Base-by-base conservation (phyloP, 208 protist species). In the Leishmania amazonensis region DNA sequence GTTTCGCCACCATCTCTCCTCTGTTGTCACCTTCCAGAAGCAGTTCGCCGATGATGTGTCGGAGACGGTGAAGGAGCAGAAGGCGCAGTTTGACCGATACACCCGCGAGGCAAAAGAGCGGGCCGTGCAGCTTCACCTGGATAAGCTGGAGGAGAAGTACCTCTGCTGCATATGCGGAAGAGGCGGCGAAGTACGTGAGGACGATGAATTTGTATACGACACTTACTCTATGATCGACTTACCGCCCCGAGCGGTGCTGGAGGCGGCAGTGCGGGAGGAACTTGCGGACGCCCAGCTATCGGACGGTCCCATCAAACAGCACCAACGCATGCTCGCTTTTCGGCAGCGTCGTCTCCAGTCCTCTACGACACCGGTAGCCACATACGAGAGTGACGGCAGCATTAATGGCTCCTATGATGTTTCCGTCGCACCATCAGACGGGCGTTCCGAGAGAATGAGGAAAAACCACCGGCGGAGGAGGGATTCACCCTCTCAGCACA, bases 151-250 rank as follows among this genome's bases (percentile, higher is more conserved):
- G 74, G 91, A 91, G 74, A 88, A 97, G 60, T 96, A 94, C 76
- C 85, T 95, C 38, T 97, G 94, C 83, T 96, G 92, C 80, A 91
- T 97, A 11, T 97, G 94, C 81, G 91, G 91, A 31, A 83, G 85
- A n/a, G 81, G 87, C 9, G 94, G 94, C 38, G 87, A 95, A 83
- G 57, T 85, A 28, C 91, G 91, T 31, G 92, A 94, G 57, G 83
- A 89, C 38, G 90, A 94, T 57, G 86, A 91, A 31, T 73, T 65
- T 38, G 83, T 93, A 19, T 86, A 89, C 49, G 88, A 94, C 78
- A 93, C 91, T 31, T 95, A 93, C 65, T 90, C 86, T 17, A 83
- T 92, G 68, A 71, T 96, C n/a, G 79, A 83, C 4, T 77, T 96
- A 73, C 93, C 93, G 6, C 81, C 81, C 2, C 85, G 79, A 40